Percentiles rank a stretch among this genome's conserved stretches.
phyloP scores from a whole-genome alignment of 495 filamentous ascomycete genomes.

The Neurospora sp. region DNA sequence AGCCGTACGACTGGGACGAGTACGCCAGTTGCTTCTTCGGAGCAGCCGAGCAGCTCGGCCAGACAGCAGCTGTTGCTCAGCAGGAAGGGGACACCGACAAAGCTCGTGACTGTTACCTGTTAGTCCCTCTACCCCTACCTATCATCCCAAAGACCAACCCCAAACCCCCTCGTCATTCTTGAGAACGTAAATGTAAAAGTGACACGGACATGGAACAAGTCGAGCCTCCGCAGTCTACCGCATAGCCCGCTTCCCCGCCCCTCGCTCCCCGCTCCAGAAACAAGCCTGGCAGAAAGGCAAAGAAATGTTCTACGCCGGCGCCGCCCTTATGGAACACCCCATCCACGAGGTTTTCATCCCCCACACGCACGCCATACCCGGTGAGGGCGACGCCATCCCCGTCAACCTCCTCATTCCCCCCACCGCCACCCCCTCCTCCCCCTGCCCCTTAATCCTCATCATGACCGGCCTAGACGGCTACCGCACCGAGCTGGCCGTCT shows the following conservation, averaged over 20 bases:
- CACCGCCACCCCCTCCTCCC: constrained; percentile 7
- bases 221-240: constrained; percentile 60
- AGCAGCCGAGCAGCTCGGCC: constrained; percentile 43
- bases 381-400: constrained; percentile 29
- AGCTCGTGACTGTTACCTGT: constrained; percentile 50
- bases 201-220: background rate
- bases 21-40: constrained; percentile 56
- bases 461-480: constrained; percentile 68
- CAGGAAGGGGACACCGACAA: constrained; percentile 29
- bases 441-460: constrained; percentile 51
- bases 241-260: constrained; percentile 52
- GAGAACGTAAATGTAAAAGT: background rate
- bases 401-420: constrained; percentile 50
- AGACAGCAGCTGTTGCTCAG: constrained; percentile 36
- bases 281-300: constrained; percentile 54
- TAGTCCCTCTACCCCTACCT: background rate
- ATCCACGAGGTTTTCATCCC: constrained; percentile 48
- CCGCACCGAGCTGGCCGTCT: constrained; percentile 58
- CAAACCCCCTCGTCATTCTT: background rate
- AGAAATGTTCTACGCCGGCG: constrained; percentile 23
- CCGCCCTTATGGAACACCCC: constrained; percentile 36
- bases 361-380: constrained; percentile 32
- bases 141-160: background rate
- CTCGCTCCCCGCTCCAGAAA: constrained; percentile 36
- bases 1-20: constrained; percentile 42